A percentile compares a stretch with the other conserved stretches of the same genome.
Evolutionary conservation across 78 protist genomes (phyloP).

Genomic region (Blattamonas nauphoetae): DNA sequence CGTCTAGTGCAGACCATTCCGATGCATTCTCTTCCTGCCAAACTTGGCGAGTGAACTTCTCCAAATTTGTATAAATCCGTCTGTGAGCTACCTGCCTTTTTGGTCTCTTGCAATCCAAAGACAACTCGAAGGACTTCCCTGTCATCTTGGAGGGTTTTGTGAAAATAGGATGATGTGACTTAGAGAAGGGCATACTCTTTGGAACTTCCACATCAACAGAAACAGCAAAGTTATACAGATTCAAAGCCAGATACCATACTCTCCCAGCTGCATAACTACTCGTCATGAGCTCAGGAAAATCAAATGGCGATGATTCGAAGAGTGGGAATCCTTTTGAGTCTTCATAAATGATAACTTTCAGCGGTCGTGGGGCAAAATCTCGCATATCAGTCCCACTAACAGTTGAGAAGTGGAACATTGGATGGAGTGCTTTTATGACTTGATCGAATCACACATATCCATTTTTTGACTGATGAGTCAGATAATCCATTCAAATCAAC

Average conservation of each 20-base stretch:
- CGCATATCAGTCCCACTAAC: too few species aligned
- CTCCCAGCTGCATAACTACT: background rate
- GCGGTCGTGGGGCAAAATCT: background rate
- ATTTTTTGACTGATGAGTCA: too few species aligned
- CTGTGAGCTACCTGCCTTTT: background rate
- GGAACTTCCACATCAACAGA: background rate
- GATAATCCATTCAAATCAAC: too few species aligned
- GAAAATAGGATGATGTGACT: background rate
- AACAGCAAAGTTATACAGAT: background rate
- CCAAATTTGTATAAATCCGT: background rate
- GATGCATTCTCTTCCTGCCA: background rate
- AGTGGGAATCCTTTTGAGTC: background rate
- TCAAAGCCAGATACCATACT: background rate
- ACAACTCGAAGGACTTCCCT: background rate
- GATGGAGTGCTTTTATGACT: too few species aligned
- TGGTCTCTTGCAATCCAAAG: background rate
- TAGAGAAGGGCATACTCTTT: background rate
- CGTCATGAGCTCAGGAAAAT: background rate
- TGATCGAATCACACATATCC: too few species aligned
- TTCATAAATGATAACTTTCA: background rate
- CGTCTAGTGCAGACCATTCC: background rate
- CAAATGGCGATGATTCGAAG: background rate
- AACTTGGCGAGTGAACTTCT: background rate
- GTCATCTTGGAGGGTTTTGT: background rate
- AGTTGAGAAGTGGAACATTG: too few species aligned